A percentile compares a stretch with the other conserved stretches of the same genome.
These are phyloP conservation scores for Diaporthe batatas DNA, from an alignment of 2,329 filamentous ascomycete species.

Conservation along the genomic window DNA sequence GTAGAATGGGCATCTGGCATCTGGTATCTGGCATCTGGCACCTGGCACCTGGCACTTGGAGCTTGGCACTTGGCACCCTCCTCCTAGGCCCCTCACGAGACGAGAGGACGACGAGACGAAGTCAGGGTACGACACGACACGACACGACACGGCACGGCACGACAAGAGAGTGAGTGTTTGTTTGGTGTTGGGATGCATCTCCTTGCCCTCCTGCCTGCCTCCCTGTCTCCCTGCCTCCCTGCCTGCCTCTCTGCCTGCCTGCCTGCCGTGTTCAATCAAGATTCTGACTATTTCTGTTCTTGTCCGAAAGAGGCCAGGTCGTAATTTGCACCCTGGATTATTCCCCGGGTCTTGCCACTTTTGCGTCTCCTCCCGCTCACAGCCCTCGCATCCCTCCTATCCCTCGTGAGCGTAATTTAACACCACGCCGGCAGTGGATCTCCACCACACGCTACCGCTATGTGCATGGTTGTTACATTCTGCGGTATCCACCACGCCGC, in stretches of 20 bases:
- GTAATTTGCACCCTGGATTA: constrained; percentile 36
- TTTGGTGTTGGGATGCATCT: neutral
- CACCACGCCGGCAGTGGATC: constrained; percentile 38
- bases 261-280: neutral
- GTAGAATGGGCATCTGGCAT: too few relatives aligned
- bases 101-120: constrained; percentile 11
- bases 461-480: too few relatives aligned
- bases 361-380: constrained; percentile 19
- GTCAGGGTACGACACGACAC: too few relatives aligned
- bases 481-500: neutral
- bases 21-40: neutral
- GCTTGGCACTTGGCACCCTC: neutral
- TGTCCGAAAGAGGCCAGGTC: constrained; percentile 26
- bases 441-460: neutral
- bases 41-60: neutral
- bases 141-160: neutral
- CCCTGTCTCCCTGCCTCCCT: constrained; percentile 8
- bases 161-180: too few relatives aligned
- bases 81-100: neutral
- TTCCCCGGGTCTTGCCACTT: constrained; percentile 32
- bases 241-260: constrained; percentile 1
- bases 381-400: constrained; percentile 27
- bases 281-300: constrained; percentile 25
- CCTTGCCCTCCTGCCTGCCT: constrained; percentile 3
- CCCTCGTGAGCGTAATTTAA: constrained; percentile 36